Evolutionary conservation across 1,284 basidiomycete genomes (phyloP).

Genomic region (Stereum hirsutum): DNA sequence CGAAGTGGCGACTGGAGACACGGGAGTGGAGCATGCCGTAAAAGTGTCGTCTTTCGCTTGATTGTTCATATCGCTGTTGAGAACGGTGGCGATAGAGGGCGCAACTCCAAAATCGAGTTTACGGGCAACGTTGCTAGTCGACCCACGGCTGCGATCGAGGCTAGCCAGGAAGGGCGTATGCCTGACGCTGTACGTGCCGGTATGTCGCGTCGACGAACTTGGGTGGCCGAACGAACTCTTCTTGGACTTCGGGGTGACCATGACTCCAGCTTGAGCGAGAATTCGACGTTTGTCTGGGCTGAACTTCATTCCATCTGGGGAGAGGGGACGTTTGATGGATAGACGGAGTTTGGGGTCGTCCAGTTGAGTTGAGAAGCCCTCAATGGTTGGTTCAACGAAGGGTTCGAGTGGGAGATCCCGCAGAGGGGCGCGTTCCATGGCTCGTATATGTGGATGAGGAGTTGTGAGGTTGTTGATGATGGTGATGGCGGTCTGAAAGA

Average conservation of each 20-base stretch:
- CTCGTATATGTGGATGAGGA: neutral
- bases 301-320: slow-evolving; percentile 36
- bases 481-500: neutral
- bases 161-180: slow-evolving; percentile 18
- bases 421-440: slow-evolving; percentile 28
- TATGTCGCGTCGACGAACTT: too few relatives aligned
- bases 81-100: neutral
- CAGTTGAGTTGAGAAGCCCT: slow-evolving; percentile 3
- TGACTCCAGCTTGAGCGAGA: slow-evolving; percentile 45
- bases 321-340: slow-evolving; percentile 44
- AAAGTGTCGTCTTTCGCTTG: too few relatives aligned
- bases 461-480: neutral
- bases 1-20: slow-evolving; percentile 12
- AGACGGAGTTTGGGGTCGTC: slow-evolving; percentile 13
- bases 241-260: too few relatives aligned
- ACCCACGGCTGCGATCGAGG: slow-evolving; percentile 5
- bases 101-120: neutral
- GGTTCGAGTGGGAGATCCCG: slow-evolving; percentile 48
- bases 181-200: too few relatives aligned
- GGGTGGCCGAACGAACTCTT: too few relatives aligned
- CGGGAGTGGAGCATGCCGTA: too few relatives aligned
- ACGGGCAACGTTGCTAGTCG: neutral
- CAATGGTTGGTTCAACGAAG: slow-evolving; percentile 25
- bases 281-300: slow-evolving; percentile 66
- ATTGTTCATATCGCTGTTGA: too few relatives aligned